Conservation (phyloP, 768 basidiomycete genomes). For the Hericium alpestre region DNA sequence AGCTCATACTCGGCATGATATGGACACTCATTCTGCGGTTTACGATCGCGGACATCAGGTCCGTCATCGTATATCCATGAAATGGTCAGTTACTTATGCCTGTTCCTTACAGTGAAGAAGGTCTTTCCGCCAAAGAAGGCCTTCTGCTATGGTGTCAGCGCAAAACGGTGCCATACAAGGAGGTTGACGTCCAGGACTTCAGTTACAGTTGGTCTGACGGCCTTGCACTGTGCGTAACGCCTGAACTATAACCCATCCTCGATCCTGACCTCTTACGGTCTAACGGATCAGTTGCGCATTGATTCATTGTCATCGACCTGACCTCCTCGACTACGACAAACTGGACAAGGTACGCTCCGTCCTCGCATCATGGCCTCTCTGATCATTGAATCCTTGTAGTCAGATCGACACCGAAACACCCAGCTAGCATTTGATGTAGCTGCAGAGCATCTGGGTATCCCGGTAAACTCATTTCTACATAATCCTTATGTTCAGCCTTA, state of each 20-base stretch:
- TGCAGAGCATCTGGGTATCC: constrained; percentile 80
- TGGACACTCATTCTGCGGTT: constrained; percentile 97
- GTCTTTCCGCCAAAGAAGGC: constrained; percentile 96
- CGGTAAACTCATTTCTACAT: constrained; percentile 35
- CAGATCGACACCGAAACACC: constrained; percentile 75
- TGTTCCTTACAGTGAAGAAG: constrained; percentile 69
- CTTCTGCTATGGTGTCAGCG: constrained; percentile 96
- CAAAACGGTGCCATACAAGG: constrained; percentile 83
- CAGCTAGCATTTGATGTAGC: constrained; percentile 81
- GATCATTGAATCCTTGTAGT: constrained; percentile 28
- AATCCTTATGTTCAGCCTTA: neutral
- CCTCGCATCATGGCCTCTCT: neutral
- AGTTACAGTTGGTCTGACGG: constrained; percentile 90
- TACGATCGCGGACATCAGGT: constrained; percentile 98
- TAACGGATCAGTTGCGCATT: constrained; percentile 68
- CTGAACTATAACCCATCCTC: neutral
- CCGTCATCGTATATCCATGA: constrained; percentile 14
- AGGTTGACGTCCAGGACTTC: constrained; percentile 92
- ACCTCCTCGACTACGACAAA: constrained; percentile 81
- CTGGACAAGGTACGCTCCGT: constrained; percentile 60
- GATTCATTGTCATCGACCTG: constrained; percentile 95
- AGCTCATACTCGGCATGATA: constrained; percentile 98
- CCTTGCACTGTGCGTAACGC: constrained; percentile 70
- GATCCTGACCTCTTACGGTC: constrained; percentile 3
- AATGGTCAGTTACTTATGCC: neutral